phyloP scores from a whole-genome alignment of 208 protist genomes.

The Acanthamoeba castellanii region DNA sequence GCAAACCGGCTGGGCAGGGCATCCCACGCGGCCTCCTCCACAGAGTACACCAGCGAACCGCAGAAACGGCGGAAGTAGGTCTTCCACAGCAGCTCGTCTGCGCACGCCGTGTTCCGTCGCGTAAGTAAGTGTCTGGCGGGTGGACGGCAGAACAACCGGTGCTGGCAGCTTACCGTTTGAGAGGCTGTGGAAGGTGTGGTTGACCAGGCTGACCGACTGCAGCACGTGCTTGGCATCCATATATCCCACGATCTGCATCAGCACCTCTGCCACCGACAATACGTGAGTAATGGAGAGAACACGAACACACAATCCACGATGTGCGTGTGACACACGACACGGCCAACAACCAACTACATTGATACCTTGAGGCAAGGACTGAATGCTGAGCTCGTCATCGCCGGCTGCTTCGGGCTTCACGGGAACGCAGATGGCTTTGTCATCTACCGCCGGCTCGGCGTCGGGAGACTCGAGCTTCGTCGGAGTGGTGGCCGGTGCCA shows the following conservation, averaged over 20 bases:
- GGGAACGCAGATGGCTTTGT: background rate
- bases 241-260: conserved; percentile 28
- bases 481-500: background rate
- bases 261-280: background rate
- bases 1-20: background rate
- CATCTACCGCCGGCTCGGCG: background rate
- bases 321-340: background rate
- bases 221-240: conserved; percentile 21
- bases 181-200: background rate
- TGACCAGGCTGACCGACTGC: background rate
- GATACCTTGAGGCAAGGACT: background rate
- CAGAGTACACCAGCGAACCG: background rate
- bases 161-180: background rate
- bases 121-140: background rate
- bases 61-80: background rate
- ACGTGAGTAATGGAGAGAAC: background rate
- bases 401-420: background rate
- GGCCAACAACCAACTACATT: no score
- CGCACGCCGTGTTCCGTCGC: background rate
- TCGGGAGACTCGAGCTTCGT: background rate
- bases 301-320: no score
- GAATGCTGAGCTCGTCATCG: background rate
- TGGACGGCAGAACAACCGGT: no score
- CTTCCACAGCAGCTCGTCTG: conserved; percentile 45
- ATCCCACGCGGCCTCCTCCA: conserved; percentile 29